Evolutionary conservation across 345 rosid genomes (phyloP), one percentile per base, ranked within the genome.

Genomic region (Salix caprea): DNA sequence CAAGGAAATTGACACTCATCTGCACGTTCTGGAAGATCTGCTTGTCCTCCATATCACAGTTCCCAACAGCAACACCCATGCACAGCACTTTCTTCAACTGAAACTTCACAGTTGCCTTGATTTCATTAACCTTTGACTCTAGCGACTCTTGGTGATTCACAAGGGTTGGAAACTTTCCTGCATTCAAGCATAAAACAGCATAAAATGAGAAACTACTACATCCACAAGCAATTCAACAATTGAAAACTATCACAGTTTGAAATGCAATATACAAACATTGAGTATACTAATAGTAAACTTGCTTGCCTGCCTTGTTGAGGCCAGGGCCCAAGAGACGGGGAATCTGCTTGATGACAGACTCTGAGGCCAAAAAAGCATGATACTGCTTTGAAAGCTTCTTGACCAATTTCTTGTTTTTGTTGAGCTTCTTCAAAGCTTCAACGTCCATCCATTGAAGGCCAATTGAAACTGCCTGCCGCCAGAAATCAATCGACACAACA

Each of bases 301-400:
- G 79, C 86, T 86, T 75, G 82, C 87, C 85, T 70, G 89, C 89
- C 81, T 84, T 86, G 83, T 86, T 86, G 19, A 83, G 82, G 34
- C 86, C 88, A 58, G 86, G 86, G 58, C 88, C 86, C 16, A 81
- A 68, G 48, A 86, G 82, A 79, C 85, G 85, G 24, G 84, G 88
- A 73, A 79, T 85, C 81, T 83, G 85, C 86, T 85, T 81, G 77
- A 81, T 81, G 48, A 81, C 86, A 46, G 85, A 84, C 67, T 85
- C 86, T 24, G 88, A 74, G 50, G 86, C 88, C 79, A 79, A 73
- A 66, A 86, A 79, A 3, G 84, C 85, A 75, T 84, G 84, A 68
- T 77, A 81, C 66, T 81, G 80, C 82, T 77, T 83, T 7, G 88
- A 84, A 28, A 85, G 86, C 52, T 82, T 85, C 77, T 85, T 85